Percentiles rank a stretch among this genome's conserved stretches.
These are phyloP conservation scores for Globisporangium recalcitrans DNA, from an alignment of 352 stramenopile species.

Conservation along the genomic window DNA sequence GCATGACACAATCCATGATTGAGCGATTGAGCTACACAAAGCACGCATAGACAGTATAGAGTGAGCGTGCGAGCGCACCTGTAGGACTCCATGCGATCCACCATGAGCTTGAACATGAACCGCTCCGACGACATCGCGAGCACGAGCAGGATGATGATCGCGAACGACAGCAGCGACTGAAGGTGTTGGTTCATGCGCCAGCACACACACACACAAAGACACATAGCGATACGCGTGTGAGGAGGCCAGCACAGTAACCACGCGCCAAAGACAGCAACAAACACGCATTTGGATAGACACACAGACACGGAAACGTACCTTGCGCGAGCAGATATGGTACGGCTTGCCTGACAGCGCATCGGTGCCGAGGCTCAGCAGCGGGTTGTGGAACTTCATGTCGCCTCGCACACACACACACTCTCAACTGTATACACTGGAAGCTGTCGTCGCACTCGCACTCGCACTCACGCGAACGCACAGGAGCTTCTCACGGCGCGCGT, in stretches of 20 bases:
- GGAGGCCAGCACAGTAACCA: not conserved
- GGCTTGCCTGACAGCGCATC: conserved; percentile 82
- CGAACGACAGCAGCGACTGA: conserved; percentile 74
- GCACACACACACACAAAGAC: not conserved
- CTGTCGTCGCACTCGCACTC: not conserved
- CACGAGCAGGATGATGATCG: conserved; percentile 66
- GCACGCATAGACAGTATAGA: too few species aligned
- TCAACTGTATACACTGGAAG: not conserved
- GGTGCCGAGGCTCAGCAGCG: conserved; percentile 78
- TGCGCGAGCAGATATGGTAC: conserved; percentile 78
- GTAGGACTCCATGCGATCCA: conserved; percentile 88
- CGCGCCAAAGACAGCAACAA: not conserved
- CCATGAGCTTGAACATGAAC: conserved; percentile 86
- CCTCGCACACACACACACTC: not conserved
- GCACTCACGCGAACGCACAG: not conserved
- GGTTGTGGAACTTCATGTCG: conserved; percentile 62
- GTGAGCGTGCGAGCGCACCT: conserved; percentile 30
- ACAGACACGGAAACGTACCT: conserved; percentile 31
- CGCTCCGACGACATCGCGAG: conserved; percentile 76
- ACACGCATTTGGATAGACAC: not conserved
- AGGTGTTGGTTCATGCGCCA: not conserved
- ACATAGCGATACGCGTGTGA: not conserved
- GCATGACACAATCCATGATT: too few species aligned
- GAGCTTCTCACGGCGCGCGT: not conserved
- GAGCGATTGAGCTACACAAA: not conserved